These are phyloP conservation scores for Takashimella tepidaria DNA, from an alignment of 1,284 basidiomycete genomes.

Conservation along the genomic window DNA sequence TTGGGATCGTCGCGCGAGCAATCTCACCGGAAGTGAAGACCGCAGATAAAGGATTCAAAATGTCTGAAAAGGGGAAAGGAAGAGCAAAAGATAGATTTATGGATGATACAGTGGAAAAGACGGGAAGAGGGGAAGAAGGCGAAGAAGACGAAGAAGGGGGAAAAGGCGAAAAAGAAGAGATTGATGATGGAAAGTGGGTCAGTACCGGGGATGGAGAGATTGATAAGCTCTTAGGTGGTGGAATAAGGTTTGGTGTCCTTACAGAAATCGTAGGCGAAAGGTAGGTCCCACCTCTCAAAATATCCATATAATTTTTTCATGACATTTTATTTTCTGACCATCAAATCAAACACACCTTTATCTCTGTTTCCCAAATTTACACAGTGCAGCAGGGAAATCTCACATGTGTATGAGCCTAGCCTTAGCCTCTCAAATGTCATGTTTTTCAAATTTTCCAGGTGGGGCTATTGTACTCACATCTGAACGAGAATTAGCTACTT, in stretches of 20 bases:
- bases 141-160: not conserved
- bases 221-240: constrained; percentile 66
- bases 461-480: constrained; percentile 68
- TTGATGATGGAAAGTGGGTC: constrained; percentile 19
- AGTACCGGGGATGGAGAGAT: constrained; percentile 64
- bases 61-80: constrained; percentile 7
- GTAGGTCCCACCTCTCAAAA: no score
- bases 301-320: no score
- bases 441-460: constrained; percentile 52
- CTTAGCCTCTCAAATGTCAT: constrained; percentile 65
- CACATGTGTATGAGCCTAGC: constrained; percentile 75
- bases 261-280: constrained; percentile 86
- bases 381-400: constrained; percentile 82
- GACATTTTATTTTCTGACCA: no score
- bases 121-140: constrained; percentile 4
- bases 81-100: not conserved
- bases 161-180: constrained; percentile 6
- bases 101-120: constrained; percentile 3
- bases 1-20: constrained; percentile 19
- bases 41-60: constrained; percentile 19
- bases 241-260: constrained; percentile 66
- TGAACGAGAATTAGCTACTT: constrained; percentile 64
- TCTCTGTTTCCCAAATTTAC: no score
- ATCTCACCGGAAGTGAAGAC: constrained; percentile 22
- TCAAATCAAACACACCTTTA: no score